Evolutionary conservation across 225 moss, liverwort and hornwort genomes (phyloP), one percentile per base, ranked within the genome.

Genomic region (Physcomitrium patens): DNA sequence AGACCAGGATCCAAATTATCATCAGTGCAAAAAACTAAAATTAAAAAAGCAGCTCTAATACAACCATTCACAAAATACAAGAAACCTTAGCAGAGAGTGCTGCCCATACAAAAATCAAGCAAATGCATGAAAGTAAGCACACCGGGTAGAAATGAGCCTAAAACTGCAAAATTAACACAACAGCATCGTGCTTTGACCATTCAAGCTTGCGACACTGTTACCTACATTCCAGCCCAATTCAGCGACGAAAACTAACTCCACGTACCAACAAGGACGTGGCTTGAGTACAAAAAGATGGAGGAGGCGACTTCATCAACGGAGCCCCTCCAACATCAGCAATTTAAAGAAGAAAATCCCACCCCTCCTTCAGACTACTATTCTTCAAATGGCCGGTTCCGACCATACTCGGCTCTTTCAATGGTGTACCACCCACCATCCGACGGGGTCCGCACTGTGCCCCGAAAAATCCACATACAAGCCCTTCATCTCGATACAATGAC

Each of bases 351-450:
- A 82, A 77, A 56, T 48, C 42, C 24, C 63, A 68, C 54, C 48
- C 64, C 57, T 56, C 46, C 31, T 37, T 49, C 55, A 12, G 56
- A 70, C 18, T 50, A 49, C 17, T 68, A 49, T 68, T 68, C 68
- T 67, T 67, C 45, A 80, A 80, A 75, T 83, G 80, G 80, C 75
- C 60, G 65, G 72, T 80, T 68, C 83, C 75, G 71, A 83, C 86
- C 71, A 75, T 64, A 58, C 67, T 52, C 52, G 51, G 68, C 65
- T 80, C 80, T 54, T 68, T 64, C 31, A 68, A 53, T 26, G 49
- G 45, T 73, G 61, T 37, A 49, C 65, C 72, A 72, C 44, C 49
- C 61, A 70, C 74, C 62, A 62, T 51, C 60, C 73, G 56, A 58
- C 24, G 31, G 59, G 72, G 59, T 76, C 61, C 76, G n/a, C 20